Percentiles rank a stretch among this genome's conserved stretches.
Evolutionary conservation across 2,329 filamentous ascomycete species (phyloP).

Genomic region (Colletotrichum sp.): DNA sequence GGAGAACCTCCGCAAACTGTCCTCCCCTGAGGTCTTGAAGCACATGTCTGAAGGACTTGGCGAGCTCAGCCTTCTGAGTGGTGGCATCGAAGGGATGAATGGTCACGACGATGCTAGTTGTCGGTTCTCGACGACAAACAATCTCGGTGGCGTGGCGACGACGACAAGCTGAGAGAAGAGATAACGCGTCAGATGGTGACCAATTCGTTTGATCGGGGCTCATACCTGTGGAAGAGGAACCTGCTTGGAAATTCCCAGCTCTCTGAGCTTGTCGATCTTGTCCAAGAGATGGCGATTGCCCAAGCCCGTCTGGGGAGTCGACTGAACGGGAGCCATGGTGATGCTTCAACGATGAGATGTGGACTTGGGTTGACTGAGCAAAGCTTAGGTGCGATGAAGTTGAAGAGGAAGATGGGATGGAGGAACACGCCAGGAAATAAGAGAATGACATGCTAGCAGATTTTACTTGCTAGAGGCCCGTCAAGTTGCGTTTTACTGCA

Average conservation of each 20-base stretch:
- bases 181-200: no score
- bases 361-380: not conserved
- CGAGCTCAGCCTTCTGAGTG: not conserved
- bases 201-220: constrained; percentile 20
- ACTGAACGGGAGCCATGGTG: not conserved
- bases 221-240: constrained; percentile 26
- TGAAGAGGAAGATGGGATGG: not conserved
- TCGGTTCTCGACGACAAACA: constrained; percentile 41
- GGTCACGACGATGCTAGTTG: constrained; percentile 41
- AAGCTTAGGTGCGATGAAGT: not conserved
- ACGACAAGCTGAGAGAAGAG: constrained; percentile 69
- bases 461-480: no score
- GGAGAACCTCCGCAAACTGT: constrained; percentile 2
- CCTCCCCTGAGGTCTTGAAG: constrained; percentile 72
- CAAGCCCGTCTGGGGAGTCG: not conserved
- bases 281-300: constrained; percentile 17
- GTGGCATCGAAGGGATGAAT: constrained; percentile 40
- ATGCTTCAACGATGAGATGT: not conserved
- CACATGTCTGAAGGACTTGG: constrained; percentile 65
- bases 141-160: constrained; percentile 62
- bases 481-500: no score
- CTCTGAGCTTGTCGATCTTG: constrained; percentile 33
- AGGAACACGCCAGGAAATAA: no score
- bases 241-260: constrained; percentile 41
- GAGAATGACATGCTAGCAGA: no score